Evolutionary conservation across 495 filamentous ascomycete species (phyloP).

Genomic region (Penicillium pancosmium): DNA sequence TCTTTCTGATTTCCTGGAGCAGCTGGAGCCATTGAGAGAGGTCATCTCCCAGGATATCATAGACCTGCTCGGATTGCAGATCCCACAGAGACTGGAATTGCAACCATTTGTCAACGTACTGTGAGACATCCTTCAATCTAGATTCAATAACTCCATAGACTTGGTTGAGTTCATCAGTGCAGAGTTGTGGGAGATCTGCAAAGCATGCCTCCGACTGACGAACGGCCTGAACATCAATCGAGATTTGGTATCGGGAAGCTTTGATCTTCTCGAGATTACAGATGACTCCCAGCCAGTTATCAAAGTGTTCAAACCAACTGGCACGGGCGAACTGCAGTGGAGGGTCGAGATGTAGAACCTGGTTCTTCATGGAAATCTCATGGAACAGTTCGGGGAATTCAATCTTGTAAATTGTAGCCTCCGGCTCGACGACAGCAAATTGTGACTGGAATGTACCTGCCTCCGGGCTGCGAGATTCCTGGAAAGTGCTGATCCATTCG

Average conservation of each 20-base stretch:
- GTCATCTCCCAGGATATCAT: slow-evolving; percentile 87
- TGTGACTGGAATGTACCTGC: slow-evolving; percentile 38
- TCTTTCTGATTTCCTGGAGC: slow-evolving; percentile 92
- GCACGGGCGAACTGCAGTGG: slow-evolving; percentile 89
- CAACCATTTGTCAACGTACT: slow-evolving; percentile 94
- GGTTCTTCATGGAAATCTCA: slow-evolving; percentile 94
- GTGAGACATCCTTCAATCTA: slow-evolving; percentile 72
- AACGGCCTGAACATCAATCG: slow-evolving; percentile 61
- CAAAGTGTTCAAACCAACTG: slow-evolving; percentile 90
- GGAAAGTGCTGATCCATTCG: slow-evolving; percentile 83
- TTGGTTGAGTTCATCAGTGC: slow-evolving; percentile 71
- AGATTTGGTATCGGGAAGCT: slow-evolving; percentile 92
- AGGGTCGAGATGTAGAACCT: slow-evolving; percentile 92
- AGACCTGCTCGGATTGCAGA: slow-evolving; percentile 91
- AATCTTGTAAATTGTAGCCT: slow-evolving; percentile 58
- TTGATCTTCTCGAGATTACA: slow-evolving; percentile 92
- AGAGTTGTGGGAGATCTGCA: slow-evolving; percentile 80
- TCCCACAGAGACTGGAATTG: slow-evolving; percentile 99
- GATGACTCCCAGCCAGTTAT: slow-evolving; percentile 88
- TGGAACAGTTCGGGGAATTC: slow-evolving; percentile 65
- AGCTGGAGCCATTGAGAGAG: slow-evolving; percentile 90
- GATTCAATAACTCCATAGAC: slow-evolving; percentile 81
- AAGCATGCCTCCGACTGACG: slow-evolving; percentile 71
- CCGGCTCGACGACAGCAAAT: slow-evolving; percentile 36
- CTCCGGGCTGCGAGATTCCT: slow-evolving; percentile 52